These are phyloP conservation scores for Litchi chinensis DNA, from an alignment of 345 rosid genomes.

Conservation along the genomic window DNA sequence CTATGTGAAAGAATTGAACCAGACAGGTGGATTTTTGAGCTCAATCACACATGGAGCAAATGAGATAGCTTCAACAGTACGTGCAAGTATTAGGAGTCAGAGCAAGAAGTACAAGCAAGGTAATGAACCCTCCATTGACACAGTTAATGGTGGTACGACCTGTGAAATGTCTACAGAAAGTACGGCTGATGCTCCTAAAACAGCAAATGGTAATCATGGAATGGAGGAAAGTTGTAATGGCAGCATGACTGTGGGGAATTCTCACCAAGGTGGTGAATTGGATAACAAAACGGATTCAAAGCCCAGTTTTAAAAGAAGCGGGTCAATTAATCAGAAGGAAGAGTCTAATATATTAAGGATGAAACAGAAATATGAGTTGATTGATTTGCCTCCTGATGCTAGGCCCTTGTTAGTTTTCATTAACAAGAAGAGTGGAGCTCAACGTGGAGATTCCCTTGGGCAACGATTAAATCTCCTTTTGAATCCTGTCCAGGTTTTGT, in stretches of 20 bases:
- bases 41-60: constrained; percentile 96
- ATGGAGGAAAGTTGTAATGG: constrained; percentile 53
- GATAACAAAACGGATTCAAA: constrained; percentile 56
- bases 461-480: constrained; percentile 79
- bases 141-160: constrained; percentile 52
- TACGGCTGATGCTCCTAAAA: constrained; percentile 52
- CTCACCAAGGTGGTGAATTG: constrained; percentile 41
- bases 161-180: constrained; percentile 62
- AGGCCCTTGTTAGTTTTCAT: constrained; percentile 87
- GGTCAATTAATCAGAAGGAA: constrained; percentile 71
- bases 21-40: constrained; percentile 74
- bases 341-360: constrained; percentile 63
- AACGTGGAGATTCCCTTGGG: constrained; percentile 69
- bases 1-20: constrained; percentile 71
- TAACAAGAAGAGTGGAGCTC: constrained; percentile 92
- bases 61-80: constrained; percentile 90
- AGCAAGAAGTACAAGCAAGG: constrained; percentile 77
- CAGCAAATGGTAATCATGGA: constrained; percentile 46
- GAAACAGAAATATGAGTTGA: constrained; percentile 78
- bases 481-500: constrained; percentile 82
- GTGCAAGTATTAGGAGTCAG: constrained; percentile 90
- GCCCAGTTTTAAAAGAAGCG: constrained; percentile 60
- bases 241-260: constrained; percentile 33
- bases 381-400: constrained; percentile 76
- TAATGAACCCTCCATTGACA: constrained; percentile 59